Evolutionary conservation across 2,329 filamentous ascomycete species (phyloP), one percentile per base, ranked within the genome.

Genomic region (Aureobasidium sp.): DNA sequence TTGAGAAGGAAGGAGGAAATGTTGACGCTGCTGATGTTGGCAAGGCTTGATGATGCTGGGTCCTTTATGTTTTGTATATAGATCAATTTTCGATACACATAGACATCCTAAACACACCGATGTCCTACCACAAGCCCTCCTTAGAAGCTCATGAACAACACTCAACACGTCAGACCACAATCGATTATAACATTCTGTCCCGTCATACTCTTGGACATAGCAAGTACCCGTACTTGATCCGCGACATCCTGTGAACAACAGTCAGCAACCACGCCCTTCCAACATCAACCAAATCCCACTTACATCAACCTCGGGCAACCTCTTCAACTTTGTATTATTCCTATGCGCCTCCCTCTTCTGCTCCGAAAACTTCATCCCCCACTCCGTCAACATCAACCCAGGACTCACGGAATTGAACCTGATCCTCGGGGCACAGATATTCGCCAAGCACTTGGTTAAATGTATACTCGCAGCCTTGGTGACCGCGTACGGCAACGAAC

Each of bases 341-440:
- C 37, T 72, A 67, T n/a, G 68, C 64, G 70, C 72, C 63, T 76
- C 72, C 35, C 73, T 71, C 68, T 79, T 78, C 42, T 69, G 67
- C 66, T 76, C 74, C 0, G 75, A 73, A 57, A 79, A 79, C 65
- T 75, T 75, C 67, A 78, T 66, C 0, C 77, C 77, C 77, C 77
- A 79, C 63, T 79, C 77, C 66, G 74, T 73, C 63, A 72, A 61
- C 55, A 73, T 63, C 15, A 84, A 64, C 0, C 82, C 82, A 0
- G 83, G 82, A 4, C 77, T 80, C 0, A 85, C 80, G 45, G 74
- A 77, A 63, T 86, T 86, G 6, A 84, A 82, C n/a, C 82, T 69
- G 23, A 86, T 80, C 45, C 76, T 77, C 0, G 82, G 81, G 1
- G 77, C 78, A 11, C 78, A 78, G 61, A 81, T 79, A 4, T 75